Percentiles rank a stretch among this genome's conserved stretches.
These are phyloP conservation scores for Daldinia decipiens DNA, from an alignment of 495 filamentous ascomycete genomes.

Conservation along the genomic window DNA sequence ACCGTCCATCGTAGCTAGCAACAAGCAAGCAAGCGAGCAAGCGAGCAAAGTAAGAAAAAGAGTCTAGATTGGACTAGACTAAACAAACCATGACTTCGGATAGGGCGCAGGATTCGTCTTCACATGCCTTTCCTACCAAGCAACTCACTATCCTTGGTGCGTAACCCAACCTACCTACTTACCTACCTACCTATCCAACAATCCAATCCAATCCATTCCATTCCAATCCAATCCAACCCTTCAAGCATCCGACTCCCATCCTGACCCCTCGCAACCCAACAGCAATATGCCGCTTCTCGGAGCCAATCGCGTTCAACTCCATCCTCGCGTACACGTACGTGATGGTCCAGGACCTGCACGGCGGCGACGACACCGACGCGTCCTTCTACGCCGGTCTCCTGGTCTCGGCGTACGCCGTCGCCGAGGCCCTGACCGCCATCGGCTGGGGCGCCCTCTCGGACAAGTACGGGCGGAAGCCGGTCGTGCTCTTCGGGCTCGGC, in stretches of 20 bases:
- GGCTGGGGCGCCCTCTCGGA: slow-evolving; percentile 89
- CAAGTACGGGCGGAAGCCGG: slow-evolving; percentile 81
- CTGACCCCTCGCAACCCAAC: slow-evolving; percentile 13
- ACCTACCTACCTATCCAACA: background rate
- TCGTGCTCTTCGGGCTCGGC: slow-evolving; percentile 79
- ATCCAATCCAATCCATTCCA: background rate
- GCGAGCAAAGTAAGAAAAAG: background rate
- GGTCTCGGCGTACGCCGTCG: slow-evolving; percentile 87
- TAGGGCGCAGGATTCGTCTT: slow-evolving; percentile 27
- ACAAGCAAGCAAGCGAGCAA: background rate
- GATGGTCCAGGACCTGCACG: slow-evolving; percentile 85
- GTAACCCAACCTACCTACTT: slow-evolving; percentile 6
- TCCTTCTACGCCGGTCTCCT: slow-evolving; percentile 89
- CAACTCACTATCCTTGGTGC: slow-evolving; percentile 51
- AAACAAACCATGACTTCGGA: slow-evolving; percentile 34
- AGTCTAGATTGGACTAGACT: background rate
- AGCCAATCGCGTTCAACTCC: slow-evolving; percentile 96
- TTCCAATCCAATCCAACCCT: background rate
- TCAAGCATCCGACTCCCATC: background rate
- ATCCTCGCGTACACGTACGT: slow-evolving; percentile 94
- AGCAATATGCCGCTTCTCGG: slow-evolving; percentile 90
- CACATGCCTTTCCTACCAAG: slow-evolving; percentile 47
- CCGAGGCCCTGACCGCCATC: slow-evolving; percentile 82
- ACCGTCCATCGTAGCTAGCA: background rate
- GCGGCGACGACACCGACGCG: slow-evolving; percentile 74